Conservation (phyloP, 2,329 filamentous ascomycete genomes). For the Paracorniculantispora psalliotae region DNA sequence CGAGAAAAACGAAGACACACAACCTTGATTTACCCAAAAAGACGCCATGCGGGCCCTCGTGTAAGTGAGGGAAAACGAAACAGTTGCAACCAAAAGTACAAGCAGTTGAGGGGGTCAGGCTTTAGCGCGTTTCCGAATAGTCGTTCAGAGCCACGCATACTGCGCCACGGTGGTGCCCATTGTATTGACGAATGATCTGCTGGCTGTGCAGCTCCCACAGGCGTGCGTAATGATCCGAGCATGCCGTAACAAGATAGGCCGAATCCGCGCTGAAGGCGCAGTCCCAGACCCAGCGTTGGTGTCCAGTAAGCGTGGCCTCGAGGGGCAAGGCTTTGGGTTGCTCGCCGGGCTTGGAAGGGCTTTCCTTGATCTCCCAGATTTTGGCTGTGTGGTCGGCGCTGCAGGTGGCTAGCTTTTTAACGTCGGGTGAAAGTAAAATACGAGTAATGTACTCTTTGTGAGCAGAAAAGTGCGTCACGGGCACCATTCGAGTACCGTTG, state of each 20-base stretch:
- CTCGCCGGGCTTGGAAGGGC: slow-evolving; percentile 42
- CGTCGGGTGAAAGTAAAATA: slow-evolving; percentile 85
- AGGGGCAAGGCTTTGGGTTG: slow-evolving; percentile 62
- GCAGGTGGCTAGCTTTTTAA: slow-evolving; percentile 90
- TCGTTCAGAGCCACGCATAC: slow-evolving; percentile 93
- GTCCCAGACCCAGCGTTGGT: slow-evolving; percentile 97
- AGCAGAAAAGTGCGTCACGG: slow-evolving; percentile 82
- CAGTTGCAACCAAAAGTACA: background rate
- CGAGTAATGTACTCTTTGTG: slow-evolving; percentile 92
- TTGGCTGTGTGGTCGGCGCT: slow-evolving; percentile 90
- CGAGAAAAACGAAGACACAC: background rate
- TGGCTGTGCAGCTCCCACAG: slow-evolving; percentile 86
- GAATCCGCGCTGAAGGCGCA: slow-evolving; percentile 92
- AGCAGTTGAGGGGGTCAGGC: background rate
- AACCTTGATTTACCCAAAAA: background rate
- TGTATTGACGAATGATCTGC: slow-evolving; percentile 90
- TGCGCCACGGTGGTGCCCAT: slow-evolving; percentile 85
- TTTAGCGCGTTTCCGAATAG: slow-evolving; percentile 55
- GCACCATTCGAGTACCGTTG: slow-evolving; percentile 78
- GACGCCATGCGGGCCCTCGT: slow-evolving; percentile 5
- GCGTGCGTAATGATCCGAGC: slow-evolving; percentile 87
- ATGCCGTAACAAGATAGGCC: slow-evolving; percentile 88
- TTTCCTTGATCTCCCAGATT: slow-evolving; percentile 85
- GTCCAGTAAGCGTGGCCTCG: slow-evolving; percentile 80
- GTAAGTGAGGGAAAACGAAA: background rate